Percentiles rank a stretch among this genome's conserved stretches.
phyloP scores from a whole-genome alignment of 148 eudicot species.

The Heliamphora exappendiculata region DNA sequence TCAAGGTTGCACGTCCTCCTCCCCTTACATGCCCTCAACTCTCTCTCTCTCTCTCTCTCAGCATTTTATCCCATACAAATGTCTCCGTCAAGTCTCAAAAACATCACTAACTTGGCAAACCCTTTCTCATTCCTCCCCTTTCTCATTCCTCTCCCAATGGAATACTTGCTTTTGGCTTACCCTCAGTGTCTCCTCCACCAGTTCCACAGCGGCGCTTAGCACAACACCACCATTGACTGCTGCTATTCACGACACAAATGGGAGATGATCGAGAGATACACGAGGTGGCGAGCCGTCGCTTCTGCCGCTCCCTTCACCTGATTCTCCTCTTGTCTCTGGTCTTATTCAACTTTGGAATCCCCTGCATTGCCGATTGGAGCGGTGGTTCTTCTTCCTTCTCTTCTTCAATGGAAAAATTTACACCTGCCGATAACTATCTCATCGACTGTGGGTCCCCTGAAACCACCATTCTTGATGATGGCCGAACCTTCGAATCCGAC shows the following conservation, averaged over 20 bases:
- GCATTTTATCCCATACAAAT: slow-evolving; percentile 7
- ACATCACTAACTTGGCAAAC: background rate
- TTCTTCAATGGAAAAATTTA: slow-evolving; percentile 17
- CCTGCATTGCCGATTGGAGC: background rate
- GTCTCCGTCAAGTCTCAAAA: background rate
- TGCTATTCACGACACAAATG: slow-evolving; percentile 7
- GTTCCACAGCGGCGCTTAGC: background rate
- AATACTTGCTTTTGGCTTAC: background rate
- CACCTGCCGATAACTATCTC: slow-evolving; percentile 37
- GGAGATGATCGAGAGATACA: background rate
- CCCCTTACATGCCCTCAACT: slow-evolving; percentile 35
- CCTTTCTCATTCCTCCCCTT: background rate
- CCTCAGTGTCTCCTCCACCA: background rate
- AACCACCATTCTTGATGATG: slow-evolving; percentile 32
- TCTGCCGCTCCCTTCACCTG: background rate
- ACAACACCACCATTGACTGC: slow-evolving; percentile 5
- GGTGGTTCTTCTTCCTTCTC: slow-evolving; percentile 5
- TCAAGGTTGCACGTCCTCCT: slow-evolving; percentile 38
- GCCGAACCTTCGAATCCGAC: slow-evolving; percentile 51
- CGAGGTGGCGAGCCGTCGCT: background rate
- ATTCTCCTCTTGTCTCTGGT: slow-evolving; percentile 17
- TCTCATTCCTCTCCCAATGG: background rate
- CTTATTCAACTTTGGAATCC: slow-evolving; percentile 3
- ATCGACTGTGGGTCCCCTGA: slow-evolving; percentile 43
- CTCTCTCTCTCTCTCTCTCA: slow-evolving; percentile 17